phyloP scores from a whole-genome alignment of 1,284 basidiomycete species.

The Ceratobasidium sp. region DNA sequence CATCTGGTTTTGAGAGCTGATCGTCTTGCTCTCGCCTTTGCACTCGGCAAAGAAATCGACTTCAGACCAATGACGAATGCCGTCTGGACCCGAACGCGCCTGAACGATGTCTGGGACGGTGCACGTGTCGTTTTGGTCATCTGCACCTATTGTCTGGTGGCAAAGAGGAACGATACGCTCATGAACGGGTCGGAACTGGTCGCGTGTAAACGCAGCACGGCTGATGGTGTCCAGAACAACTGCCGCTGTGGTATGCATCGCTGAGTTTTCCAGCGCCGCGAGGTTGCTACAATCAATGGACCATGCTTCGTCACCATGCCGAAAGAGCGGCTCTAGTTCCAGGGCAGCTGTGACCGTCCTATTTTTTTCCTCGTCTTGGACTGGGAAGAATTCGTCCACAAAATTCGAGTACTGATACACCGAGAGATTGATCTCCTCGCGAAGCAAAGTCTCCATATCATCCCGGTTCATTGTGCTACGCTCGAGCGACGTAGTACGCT shows the following conservation, averaged over 20 bases:
- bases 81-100: neutral
- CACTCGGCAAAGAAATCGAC: slow-evolving; percentile 19
- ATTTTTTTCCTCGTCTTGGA: neutral
- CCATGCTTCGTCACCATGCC: neutral
- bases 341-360: neutral
- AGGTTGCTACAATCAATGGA: neutral
- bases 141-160: neutral
- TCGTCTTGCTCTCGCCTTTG: neutral
- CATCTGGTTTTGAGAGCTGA: too few relatives aligned
- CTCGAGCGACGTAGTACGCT: neutral
- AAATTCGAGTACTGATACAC: slow-evolving; percentile 10
- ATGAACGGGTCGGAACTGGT: slow-evolving; percentile 7
- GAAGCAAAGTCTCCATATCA: slow-evolving; percentile 8
- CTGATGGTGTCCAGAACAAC: neutral
- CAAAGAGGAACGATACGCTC: neutral
- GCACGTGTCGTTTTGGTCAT: slow-evolving; percentile 9
- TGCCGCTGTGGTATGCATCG: neutral
- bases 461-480: neutral
- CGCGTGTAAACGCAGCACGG: neutral
- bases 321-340: neutral
- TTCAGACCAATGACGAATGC: slow-evolving; percentile 6
- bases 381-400: slow-evolving; percentile 2
- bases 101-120: slow-evolving; percentile 19
- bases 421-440: slow-evolving; percentile 1
- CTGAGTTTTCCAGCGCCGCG: neutral